Percentiles rank a stretch among this genome's conserved stretches.
Conservation (phyloP, 352 stramenopile species). For the Globisporangium solare region DNA sequence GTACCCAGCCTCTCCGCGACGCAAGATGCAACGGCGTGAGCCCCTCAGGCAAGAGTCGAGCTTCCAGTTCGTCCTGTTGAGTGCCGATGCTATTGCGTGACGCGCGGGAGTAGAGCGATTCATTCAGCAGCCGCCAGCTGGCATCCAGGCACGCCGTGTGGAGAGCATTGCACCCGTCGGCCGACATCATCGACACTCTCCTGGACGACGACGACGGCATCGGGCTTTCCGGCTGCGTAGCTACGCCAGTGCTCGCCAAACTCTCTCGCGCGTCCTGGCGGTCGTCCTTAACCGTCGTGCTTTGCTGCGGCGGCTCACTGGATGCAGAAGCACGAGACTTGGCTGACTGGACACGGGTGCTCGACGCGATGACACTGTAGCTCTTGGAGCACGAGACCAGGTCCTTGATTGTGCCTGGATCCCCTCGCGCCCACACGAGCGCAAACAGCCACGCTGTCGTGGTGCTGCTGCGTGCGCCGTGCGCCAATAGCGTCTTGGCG, state of each 20-base stretch:
- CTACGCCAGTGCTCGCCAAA: constrained; percentile 5
- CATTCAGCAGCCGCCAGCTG: constrained; percentile 4
- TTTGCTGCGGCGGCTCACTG: background rate
- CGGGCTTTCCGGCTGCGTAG: constrained; percentile 10
- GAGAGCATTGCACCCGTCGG: background rate
- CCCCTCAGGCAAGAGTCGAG: constrained; percentile 6
- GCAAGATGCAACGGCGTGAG: constrained; percentile 30
- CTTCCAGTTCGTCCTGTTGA: constrained; percentile 4
- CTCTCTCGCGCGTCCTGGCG: background rate
- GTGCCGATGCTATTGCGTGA: background rate
- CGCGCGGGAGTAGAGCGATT: background rate
- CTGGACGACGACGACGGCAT: background rate
- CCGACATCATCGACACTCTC: background rate
- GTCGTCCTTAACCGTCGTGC: background rate
- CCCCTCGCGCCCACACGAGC: constrained; percentile 11
- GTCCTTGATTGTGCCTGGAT: constrained; percentile 28
- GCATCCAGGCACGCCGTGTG: constrained; percentile 10
- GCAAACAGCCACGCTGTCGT: constrained; percentile 19
- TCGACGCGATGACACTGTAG: background rate
- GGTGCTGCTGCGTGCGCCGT: constrained; percentile 20
- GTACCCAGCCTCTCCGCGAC: constrained; percentile 21
- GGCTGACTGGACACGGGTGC: background rate
- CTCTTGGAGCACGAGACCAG: constrained; percentile 14
- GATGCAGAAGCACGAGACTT: background rate
- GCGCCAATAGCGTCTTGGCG: constrained; percentile 25